Base-by-base conservation (phyloP, 2,329 filamentous ascomycete genomes). In the Fusarium chuoi region DNA sequence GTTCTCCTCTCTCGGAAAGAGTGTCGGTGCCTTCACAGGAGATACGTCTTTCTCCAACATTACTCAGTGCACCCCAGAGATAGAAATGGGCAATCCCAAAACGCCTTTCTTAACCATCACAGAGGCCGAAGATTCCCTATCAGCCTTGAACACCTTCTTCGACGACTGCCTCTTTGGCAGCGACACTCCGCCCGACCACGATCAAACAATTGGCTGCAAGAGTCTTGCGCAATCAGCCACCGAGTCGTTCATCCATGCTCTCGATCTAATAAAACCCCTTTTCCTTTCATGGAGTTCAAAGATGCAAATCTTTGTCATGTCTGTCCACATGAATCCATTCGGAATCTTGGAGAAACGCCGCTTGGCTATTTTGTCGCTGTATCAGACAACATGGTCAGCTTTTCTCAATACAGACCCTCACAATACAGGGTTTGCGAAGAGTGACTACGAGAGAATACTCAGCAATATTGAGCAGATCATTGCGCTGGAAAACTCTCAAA, bases 21-120 rank as follows among this genome's bases (percentile, higher is more conserved):
- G 73, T 28, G 57, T 75, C 3, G 62, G 71, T 9, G 63, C 70
- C 4, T 77, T 75, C 44, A 55, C 70, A 2, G 75, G 75, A 14
- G 60, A 59, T 22, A 68, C 70, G 14, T 51, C 65, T 12, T 73
- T 73, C 24, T 67, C 63, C 8, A 71, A 76, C 13, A 52, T 73
- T 5, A 44, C 70, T 38, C 68, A 73, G 8, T 55, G 51, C 13
- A 10, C 55, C 6, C 57, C 24, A 7, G 26, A 57, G 4, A 28
- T 62, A 4, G 58, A 71, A 5, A 54, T 73, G 55, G 57, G 64
- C 6, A 26, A 69, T 15, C 59, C 59, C 2, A 36, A 42, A 8
- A 56, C 42, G 15, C 70, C 73, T 10, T 77, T 77, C n/a, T 15
- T 57, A 4, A 58, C 41, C 6, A 24, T 65, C 10, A 10, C n/a